Base-by-base conservation (phyloP, 345 rosid genomes). In the Syzygium aromaticum region DNA sequence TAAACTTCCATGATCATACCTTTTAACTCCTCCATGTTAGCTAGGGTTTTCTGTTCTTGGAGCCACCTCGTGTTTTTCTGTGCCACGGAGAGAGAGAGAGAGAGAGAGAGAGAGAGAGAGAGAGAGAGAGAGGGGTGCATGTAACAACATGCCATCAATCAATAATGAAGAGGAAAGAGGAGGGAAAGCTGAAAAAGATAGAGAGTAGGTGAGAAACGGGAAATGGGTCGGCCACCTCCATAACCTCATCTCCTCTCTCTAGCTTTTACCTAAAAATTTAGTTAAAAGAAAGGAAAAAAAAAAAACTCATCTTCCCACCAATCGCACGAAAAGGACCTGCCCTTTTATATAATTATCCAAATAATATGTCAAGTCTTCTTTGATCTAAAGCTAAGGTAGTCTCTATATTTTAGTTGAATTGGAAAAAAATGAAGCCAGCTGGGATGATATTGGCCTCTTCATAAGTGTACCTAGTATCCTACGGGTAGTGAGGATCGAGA, bases 201-300 rank as follows among this genome's bases (percentile, higher is more conserved):
- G 51, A 61, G 64, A 85, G 89, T 46, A 78, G 84, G 43, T 23
- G 73, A 52, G 54, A 86, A 86, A 21, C 56, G 51, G 87, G 67
- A 33, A 53, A 57, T 51, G 59, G 54, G 87, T 53, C 53, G 83
- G 86, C 87, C 87, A 86, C 54, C 82, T 73, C 82, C 82, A 73
- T 73, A 73, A 19, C 82, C 82, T 38, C 82, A 73, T 73, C 49
- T 73, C 82, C 25, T 73, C 80, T 73, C 38, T 73, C 49, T 73
- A 73, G 46, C 80, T 67, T 73, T 73, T 73, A 73, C 80, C 80
- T 73, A 73, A 73, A 73, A 38, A 38, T 73, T 73, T 38, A 73
- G 80, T 21, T 73, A 73, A 73, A 73, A 73, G 80, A 73, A 73
- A 73, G 49, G 80, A 38, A 73, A 73, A 33, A 33, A 33, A 33